Percentiles rank a stretch among this genome's conserved stretches.
phyloP scores from a whole-genome alignment of 176 grass and related monocot species.

The Bothriochloa decipiens region DNA sequence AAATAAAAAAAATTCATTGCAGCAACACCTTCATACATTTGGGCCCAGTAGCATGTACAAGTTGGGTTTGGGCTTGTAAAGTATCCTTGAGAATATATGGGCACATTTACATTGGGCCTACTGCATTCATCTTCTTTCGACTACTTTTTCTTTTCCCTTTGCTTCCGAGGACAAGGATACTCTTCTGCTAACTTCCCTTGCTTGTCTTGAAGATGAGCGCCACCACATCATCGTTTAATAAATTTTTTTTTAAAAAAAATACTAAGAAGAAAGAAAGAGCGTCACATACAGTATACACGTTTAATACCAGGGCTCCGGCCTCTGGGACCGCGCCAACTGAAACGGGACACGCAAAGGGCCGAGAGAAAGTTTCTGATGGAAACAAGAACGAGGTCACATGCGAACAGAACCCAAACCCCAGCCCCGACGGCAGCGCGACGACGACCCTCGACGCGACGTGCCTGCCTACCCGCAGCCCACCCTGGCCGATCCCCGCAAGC shows the following conservation, averaged over 20 bases:
- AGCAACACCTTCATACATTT: not conserved
- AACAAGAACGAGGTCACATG: not conserved
- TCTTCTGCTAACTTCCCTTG: too few species aligned
- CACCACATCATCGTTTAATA: too few species aligned
- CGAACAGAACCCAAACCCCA: not conserved
- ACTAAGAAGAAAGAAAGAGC: too few species aligned
- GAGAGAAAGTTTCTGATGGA: not conserved
- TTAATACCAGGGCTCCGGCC: not conserved
- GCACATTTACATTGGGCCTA: not conserved
- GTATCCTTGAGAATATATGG: not conserved
- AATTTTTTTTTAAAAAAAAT: too few species aligned
- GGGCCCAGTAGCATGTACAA: not conserved
- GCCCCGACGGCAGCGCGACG: not conserved
- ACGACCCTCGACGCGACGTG: slow-evolving; percentile 8
- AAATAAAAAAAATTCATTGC: too few species aligned
- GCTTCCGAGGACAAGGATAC: too few species aligned
- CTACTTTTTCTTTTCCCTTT: too few species aligned
- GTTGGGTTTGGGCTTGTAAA: not conserved
- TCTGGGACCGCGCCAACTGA: not conserved
- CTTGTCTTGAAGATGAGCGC: too few species aligned
- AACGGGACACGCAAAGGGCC: not conserved
- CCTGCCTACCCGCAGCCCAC: not conserved
- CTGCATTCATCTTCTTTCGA: not conserved
- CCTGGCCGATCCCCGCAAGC: not conserved
- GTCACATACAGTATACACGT: not conserved